Conservation (phyloP, 768 basidiomycete genomes). For the Agaricus sinodeliciosus region DNA sequence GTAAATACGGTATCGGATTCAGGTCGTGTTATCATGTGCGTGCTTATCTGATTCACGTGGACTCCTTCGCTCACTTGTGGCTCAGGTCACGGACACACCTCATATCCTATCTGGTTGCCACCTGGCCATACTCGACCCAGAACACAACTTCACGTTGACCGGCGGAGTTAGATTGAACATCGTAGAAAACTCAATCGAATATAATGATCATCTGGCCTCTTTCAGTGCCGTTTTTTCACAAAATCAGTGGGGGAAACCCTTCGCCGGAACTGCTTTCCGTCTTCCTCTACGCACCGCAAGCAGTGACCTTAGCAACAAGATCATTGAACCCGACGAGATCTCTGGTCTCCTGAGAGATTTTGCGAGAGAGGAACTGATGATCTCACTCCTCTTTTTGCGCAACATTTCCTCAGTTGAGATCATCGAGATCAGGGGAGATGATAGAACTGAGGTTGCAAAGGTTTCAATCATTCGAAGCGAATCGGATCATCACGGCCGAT, state of each 20-base stretch:
- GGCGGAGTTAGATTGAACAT: slow-evolving; percentile 28
- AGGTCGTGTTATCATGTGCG: slow-evolving; percentile 22
- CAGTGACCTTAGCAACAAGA: slow-evolving; percentile 28
- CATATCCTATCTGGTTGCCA: slow-evolving; percentile 37
- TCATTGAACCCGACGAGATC: slow-evolving; percentile 25
- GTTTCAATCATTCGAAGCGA: neutral
- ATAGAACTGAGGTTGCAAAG: slow-evolving; percentile 7
- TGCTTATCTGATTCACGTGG: neutral
- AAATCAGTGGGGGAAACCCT: slow-evolving; percentile 14
- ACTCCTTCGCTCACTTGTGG: neutral
- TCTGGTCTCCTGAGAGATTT: slow-evolving; percentile 33
- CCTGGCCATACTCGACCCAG: slow-evolving; percentile 39
- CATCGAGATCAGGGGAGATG: slow-evolving; percentile 25
- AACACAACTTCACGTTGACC: slow-evolving; percentile 19
- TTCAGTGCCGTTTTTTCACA: slow-evolving; percentile 22
- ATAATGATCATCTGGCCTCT: slow-evolving; percentile 23
- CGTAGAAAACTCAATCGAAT: slow-evolving; percentile 13
- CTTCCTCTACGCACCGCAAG: slow-evolving; percentile 33
- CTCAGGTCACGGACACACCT: slow-evolving; percentile 41
- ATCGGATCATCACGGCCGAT: slow-evolving; percentile 10
- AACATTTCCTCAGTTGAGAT: slow-evolving; percentile 34
- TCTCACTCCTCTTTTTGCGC: slow-evolving; percentile 37
- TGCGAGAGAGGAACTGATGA: slow-evolving; percentile 30
- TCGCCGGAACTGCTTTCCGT: slow-evolving; percentile 38
- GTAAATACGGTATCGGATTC: slow-evolving; percentile 22